Evolutionary conservation across 805 yeast species (phyloP).

Genomic region (Millerago galiae): DNA sequence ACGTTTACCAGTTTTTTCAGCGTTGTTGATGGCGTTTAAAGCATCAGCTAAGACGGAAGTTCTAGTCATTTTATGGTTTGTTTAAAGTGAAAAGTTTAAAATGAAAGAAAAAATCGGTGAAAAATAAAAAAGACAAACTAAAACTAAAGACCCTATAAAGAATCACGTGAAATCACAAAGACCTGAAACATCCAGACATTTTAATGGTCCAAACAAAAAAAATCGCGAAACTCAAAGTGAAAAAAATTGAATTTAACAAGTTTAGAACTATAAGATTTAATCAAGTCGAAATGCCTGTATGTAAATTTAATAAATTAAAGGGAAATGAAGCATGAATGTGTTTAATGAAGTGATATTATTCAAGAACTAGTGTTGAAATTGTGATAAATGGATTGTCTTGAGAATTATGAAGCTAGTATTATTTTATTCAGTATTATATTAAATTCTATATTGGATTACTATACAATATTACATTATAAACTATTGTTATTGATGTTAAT

Average conservation of each 20-base stretch:
- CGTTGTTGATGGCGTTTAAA: conserved; percentile 95
- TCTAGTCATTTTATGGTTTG: conserved; percentile 70
- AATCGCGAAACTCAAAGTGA: neutral
- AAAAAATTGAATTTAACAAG: conserved; percentile 21
- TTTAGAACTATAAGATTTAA: conserved; percentile 24
- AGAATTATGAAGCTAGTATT: too few species aligned
- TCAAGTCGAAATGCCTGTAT: conserved; percentile 36
- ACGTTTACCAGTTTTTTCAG: conserved; percentile 99
- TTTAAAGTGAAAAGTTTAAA: conserved; percentile 13
- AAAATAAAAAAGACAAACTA: neutral
- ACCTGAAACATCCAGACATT: conserved; percentile 8
- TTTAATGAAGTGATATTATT: too few species aligned
- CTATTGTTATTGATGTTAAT: too few species aligned
- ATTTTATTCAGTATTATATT: too few species aligned
- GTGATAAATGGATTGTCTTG: too few species aligned
- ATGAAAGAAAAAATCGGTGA: neutral
- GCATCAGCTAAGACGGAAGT: conserved; percentile 98
- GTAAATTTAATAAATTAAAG: conserved; percentile 14
- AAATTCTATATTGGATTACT: too few species aligned
- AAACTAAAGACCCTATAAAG: conserved; percentile 6
- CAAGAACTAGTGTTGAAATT: neutral
- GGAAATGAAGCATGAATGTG: neutral
- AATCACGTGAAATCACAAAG: conserved; percentile 7
- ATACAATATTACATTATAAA: too few species aligned
- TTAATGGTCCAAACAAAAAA: too few species aligned